Conservation (phyloP, 73 alveolate species). For the Paramecium caudatum region DNA sequence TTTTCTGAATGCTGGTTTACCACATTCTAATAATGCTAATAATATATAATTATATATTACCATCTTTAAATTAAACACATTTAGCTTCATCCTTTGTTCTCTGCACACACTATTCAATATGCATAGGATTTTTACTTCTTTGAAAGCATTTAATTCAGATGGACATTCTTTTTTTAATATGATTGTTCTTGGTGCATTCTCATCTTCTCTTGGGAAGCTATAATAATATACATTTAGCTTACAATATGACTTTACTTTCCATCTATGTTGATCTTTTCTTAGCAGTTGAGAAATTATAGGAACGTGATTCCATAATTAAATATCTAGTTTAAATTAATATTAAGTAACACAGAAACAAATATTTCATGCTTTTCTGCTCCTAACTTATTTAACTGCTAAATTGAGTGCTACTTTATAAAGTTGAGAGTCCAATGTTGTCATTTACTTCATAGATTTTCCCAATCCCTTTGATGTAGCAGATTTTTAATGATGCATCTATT, state of each 20-base stretch:
- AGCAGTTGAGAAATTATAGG: conserved; percentile 76
- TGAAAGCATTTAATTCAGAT: conserved; percentile 66
- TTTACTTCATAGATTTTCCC: conserved; percentile 15
- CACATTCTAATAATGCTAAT: conserved; percentile 74
- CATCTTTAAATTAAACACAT: conserved; percentile 69
- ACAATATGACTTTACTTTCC: conserved; percentile 76
- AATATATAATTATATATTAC: background rate
- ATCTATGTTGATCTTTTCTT: conserved; percentile 76
- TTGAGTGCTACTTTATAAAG: conserved; percentile 56
- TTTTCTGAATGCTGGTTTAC: conserved; percentile 76
- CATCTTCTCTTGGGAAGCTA: conserved; percentile 79
- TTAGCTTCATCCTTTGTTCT: conserved; percentile 73
- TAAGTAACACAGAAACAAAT: conserved; percentile 24
- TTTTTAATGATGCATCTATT: conserved; percentile 33
- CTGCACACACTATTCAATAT: conserved; percentile 54
- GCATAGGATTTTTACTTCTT: conserved; percentile 13
- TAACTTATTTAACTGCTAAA: conserved; percentile 47
- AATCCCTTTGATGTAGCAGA: conserved; percentile 34
- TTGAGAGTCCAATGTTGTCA: background rate
- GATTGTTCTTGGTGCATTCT: conserved; percentile 77
- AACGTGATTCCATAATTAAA: conserved; percentile 75
- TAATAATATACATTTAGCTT: background rate
- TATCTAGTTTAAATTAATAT: conserved; percentile 46
- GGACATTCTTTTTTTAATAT: conserved; percentile 75
- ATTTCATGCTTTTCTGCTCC: conserved; percentile 32